Evolutionary conservation across 2,329 filamentous ascomycete species (phyloP).

Genomic region (Chaetomiaceae sp.): DNA sequence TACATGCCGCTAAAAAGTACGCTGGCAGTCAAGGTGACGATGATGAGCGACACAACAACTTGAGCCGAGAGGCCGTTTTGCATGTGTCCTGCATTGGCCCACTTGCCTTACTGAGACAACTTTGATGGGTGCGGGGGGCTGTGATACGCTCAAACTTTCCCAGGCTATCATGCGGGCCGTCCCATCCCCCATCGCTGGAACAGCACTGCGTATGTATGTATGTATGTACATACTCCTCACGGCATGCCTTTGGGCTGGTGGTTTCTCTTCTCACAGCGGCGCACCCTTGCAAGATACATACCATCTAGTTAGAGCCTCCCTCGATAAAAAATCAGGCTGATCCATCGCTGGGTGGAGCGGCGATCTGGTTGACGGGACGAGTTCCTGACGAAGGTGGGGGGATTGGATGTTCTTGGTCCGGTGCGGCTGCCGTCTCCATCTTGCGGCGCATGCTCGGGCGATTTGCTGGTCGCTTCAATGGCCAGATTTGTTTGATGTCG

Average conservation of each 20-base stretch:
- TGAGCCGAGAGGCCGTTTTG: not conserved
- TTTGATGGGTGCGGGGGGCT: not conserved
- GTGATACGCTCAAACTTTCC: conserved; percentile 10
- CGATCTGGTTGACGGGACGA: not conserved
- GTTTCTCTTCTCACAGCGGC: not conserved
- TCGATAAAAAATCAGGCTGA: not conserved
- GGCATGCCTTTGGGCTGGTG: not conserved
- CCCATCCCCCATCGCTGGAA: conserved; percentile 15
- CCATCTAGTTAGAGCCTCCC: not conserved
- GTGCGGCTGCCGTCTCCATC: not conserved
- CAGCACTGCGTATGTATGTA: too few relatives aligned
- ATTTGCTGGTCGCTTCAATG: not conserved
- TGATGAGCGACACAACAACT: not conserved
- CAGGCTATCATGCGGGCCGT: conserved; percentile 14
- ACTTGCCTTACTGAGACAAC: conserved; percentile 13
- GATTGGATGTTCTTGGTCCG: not conserved
- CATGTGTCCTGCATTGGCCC: conserved; percentile 14
- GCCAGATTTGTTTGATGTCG: not conserved
- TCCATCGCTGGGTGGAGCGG: not conserved
- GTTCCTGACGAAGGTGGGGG: not conserved
- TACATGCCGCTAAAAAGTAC: too few relatives aligned
- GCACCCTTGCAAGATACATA: conserved; percentile 5
- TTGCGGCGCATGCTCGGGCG: conserved; percentile 11
- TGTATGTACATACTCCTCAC: too few relatives aligned
- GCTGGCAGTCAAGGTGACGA: too few relatives aligned